A percentile compares a stretch with the other conserved stretches of the same genome.
phyloP scores from a whole-genome alignment of 768 basidiomycete genomes.

The Lentinula edodes region DNA sequence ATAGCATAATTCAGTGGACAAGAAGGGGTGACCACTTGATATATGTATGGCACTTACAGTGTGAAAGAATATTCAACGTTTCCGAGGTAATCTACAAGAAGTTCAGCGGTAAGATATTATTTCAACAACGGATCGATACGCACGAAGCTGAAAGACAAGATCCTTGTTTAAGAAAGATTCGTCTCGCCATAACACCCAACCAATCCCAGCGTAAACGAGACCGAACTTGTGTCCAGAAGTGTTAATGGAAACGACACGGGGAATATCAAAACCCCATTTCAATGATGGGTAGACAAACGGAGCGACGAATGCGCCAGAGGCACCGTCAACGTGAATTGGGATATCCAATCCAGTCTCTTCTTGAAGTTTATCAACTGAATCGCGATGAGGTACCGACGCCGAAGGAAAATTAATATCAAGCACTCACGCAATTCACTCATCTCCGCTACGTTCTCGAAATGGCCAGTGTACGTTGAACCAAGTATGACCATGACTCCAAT shows the following conservation, averaged over 20 bases:
- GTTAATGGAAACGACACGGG: conserved; percentile 51
- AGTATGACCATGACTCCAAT: conserved; percentile 60
- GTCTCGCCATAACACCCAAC: conserved; percentile 61
- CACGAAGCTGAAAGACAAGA: conserved; percentile 59
- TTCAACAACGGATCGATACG: conserved; percentile 16
- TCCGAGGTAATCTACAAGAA: conserved; percentile 41
- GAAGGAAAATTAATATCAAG: neutral
- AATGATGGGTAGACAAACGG: conserved; percentile 55
- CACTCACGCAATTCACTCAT: conserved; percentile 31
- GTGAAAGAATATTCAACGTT: conserved; percentile 58
- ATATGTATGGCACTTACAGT: conserved; percentile 22
- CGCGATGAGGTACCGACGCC: neutral
- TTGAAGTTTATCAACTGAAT: conserved; percentile 47
- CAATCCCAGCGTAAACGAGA: conserved; percentile 43
- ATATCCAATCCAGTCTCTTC: conserved; percentile 49
- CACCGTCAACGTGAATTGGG: conserved; percentile 66
- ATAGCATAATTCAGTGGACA: neutral
- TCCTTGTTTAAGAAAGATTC: conserved; percentile 54
- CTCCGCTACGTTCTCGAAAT: conserved; percentile 54
- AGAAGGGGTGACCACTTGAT: neutral
- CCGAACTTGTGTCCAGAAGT: conserved; percentile 59
- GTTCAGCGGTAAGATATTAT: neutral
- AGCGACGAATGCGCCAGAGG: conserved; percentile 58
- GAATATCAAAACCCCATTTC: conserved; percentile 54
- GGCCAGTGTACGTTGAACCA: conserved; percentile 54